phyloP scores from a whole-genome alignment of 306 rosid species.

The Casuarina cunninghamiana region DNA sequence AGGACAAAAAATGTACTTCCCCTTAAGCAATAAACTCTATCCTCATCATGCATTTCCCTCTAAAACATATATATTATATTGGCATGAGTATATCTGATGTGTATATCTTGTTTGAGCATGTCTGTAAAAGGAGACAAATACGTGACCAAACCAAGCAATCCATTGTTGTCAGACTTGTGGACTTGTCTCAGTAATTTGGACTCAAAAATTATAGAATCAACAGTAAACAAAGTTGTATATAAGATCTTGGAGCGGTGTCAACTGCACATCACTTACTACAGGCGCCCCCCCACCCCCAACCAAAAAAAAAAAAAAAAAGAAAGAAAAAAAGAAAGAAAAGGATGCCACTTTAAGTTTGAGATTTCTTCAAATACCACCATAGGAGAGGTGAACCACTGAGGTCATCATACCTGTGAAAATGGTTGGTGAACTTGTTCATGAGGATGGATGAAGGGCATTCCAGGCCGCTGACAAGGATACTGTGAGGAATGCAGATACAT shows the following conservation, averaged over 20 bases:
- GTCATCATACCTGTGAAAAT: slow-evolving; percentile 70
- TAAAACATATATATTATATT: no score
- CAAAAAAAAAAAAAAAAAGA: neutral
- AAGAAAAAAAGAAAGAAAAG: neutral
- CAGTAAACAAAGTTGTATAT: neutral
- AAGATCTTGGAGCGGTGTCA: neutral
- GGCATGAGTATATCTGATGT: neutral
- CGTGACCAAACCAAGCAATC: neutral
- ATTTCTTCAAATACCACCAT: neutral
- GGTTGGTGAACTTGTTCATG: slow-evolving; percentile 85
- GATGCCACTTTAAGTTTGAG: neutral
- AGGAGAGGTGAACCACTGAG: neutral
- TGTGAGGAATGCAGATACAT: slow-evolving; percentile 85
- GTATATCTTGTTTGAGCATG: neutral
- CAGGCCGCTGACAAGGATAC: slow-evolving; percentile 86
- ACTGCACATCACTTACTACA: neutral
- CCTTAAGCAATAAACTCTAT: no score
- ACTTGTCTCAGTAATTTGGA: neutral
- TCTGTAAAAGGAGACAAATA: neutral
- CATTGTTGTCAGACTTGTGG: neutral
- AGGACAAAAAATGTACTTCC: no score
- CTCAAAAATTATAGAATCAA: neutral
- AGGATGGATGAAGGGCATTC: slow-evolving; percentile 76
- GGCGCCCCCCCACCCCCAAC: no score
- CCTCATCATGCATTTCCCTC: no score